Conservation (phyloP, 805 yeast species). For the Kazachstania psychrophila region DNA sequence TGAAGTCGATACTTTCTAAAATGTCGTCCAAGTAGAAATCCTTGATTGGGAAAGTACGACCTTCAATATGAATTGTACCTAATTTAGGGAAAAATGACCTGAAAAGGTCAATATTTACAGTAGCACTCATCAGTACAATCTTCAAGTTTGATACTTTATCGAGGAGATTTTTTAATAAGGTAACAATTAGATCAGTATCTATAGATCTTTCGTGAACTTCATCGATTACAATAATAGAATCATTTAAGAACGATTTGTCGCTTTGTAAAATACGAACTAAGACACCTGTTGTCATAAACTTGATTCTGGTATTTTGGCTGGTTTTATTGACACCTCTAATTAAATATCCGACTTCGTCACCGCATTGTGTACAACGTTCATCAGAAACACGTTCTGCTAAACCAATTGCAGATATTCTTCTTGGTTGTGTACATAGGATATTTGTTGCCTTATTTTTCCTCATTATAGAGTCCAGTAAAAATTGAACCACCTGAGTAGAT, state of each 20-base stretch:
- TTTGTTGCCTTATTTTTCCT: constrained; percentile 37
- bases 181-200: constrained; percentile 78
- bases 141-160: constrained; percentile 41
- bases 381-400: constrained; percentile 86
- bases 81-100: constrained; percentile 50
- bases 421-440: constrained; percentile 87
- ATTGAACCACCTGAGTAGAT: constrained; percentile 90
- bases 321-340: constrained; percentile 85
- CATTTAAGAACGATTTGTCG: constrained; percentile 36
- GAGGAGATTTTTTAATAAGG: constrained; percentile 58
- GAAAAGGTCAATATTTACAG: constrained; percentile 67
- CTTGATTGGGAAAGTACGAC: constrained; percentile 85
- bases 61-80: constrained; percentile 76
- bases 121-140: constrained; percentile 86
- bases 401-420: constrained; percentile 92
- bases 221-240: constrained; percentile 68
- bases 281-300: constrained; percentile 90
- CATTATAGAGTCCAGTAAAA: constrained; percentile 61
- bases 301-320: constrained; percentile 50
- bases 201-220: constrained; percentile 96
- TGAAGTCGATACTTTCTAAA: constrained; percentile 47
- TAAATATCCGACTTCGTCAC: constrained; percentile 73
- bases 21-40: constrained; percentile 68
- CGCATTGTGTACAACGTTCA: constrained; percentile 46
- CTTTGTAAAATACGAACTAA: constrained; percentile 72